Conservation (phyloP, 495 filamentous ascomycete genomes). For the Margaritispora aquatica region DNA sequence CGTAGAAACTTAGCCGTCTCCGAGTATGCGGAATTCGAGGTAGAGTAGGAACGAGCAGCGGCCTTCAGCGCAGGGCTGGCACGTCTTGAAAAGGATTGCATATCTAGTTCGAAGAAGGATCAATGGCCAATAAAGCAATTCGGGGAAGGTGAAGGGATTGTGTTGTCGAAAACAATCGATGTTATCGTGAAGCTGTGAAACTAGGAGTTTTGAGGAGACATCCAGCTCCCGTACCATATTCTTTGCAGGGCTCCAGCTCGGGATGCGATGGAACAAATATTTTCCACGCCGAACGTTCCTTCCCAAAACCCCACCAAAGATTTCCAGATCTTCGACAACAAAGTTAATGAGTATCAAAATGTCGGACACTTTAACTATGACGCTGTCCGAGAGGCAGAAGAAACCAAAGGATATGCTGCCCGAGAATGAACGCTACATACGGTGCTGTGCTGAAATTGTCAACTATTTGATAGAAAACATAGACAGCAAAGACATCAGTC, state of each 20-base stretch:
- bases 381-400: constrained; percentile 46
- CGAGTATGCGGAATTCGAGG: constrained; percentile 60
- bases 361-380: constrained; percentile 62
- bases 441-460: constrained; percentile 92
- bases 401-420: constrained; percentile 68
- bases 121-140: no score
- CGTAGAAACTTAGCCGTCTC: constrained; percentile 84
- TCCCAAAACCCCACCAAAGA: constrained; percentile 16
- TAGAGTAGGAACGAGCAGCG: constrained; percentile 20
- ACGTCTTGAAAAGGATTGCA: constrained; percentile 28
- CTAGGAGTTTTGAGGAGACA: no score
- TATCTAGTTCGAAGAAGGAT: constrained; percentile 24
- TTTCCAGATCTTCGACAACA: no score
- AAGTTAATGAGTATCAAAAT: not conserved
- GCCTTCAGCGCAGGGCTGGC: constrained; percentile 22
- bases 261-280: no score
- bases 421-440: constrained; percentile 88
- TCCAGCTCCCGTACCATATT: no score
- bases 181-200: no score
- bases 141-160: not conserved
- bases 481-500: constrained; percentile 79
- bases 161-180: not conserved
- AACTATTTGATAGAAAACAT: constrained; percentile 74
- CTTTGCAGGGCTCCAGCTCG: no score
- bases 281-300: no score